Conservation (phyloP, 2,329 filamentous ascomycete genomes). For the Apiospora hydei region DNA sequence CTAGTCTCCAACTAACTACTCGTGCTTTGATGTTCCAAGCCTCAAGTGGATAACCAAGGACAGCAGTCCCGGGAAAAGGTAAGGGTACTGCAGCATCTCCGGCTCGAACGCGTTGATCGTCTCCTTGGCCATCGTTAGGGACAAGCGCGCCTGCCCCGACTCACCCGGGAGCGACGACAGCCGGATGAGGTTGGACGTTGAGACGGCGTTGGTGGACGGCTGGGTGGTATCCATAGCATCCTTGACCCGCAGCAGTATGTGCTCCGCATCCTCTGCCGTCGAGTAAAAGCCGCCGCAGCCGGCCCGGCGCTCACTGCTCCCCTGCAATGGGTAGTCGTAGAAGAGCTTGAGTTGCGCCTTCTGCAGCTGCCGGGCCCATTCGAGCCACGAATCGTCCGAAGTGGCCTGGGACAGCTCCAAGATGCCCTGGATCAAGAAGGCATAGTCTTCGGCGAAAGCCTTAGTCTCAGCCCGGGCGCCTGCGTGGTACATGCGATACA, state of each 20-base stretch:
- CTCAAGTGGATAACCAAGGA: slow-evolving; percentile 58
- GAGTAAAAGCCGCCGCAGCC: slow-evolving; percentile 75
- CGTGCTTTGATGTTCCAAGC: not conserved
- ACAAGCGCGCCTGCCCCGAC: slow-evolving; percentile 46
- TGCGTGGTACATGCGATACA: slow-evolving; percentile 79
- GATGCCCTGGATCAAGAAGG: slow-evolving; percentile 83
- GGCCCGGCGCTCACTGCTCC: slow-evolving; percentile 44
- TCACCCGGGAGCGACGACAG: slow-evolving; percentile 69
- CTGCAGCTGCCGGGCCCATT: slow-evolving; percentile 85
- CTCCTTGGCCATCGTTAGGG: slow-evolving; percentile 60
- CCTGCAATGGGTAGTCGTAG: slow-evolving; percentile 65
- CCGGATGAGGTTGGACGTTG: slow-evolving; percentile 86
- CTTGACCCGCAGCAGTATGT: slow-evolving; percentile 86
- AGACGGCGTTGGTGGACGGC: slow-evolving; percentile 87
- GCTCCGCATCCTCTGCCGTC: slow-evolving; percentile 66
- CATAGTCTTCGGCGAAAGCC: slow-evolving; percentile 94
- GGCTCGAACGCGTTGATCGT: slow-evolving; percentile 88
- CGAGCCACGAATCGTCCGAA: slow-evolving; percentile 75
- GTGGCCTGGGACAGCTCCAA: slow-evolving; percentile 86
- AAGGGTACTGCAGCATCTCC: slow-evolving; percentile 91
- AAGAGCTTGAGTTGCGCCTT: slow-evolving; percentile 78
- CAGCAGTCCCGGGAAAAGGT: slow-evolving; percentile 85
- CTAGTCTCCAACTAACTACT: not conserved
- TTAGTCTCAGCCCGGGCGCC: slow-evolving; percentile 67
- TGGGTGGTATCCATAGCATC: slow-evolving; percentile 94